Evolutionary conservation across 306 rosid genomes (phyloP).

Genomic region (Fragaria vesca): DNA sequence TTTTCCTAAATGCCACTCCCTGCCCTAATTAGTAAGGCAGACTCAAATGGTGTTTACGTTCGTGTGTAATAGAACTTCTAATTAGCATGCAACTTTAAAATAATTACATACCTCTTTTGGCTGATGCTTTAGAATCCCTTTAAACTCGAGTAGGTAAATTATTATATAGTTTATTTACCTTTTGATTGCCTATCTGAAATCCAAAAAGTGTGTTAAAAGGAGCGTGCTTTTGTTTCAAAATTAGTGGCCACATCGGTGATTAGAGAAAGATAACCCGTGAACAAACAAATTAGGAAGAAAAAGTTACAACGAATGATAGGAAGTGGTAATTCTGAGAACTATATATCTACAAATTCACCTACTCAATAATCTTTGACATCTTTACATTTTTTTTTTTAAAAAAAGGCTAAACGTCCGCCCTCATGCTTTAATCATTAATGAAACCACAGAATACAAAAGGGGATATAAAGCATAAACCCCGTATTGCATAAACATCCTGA

Average conservation of each 20-base stretch:
- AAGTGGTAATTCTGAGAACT: too few species aligned
- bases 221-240: slow-evolving; percentile 16
- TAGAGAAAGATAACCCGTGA: background rate
- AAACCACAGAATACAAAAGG: too few species aligned
- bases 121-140: slow-evolving; percentile 27
- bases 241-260: background rate
- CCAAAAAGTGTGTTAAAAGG: slow-evolving; percentile 25
- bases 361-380: too few species aligned
- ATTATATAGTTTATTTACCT: slow-evolving; percentile 3
- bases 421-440: too few species aligned
- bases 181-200: slow-evolving; percentile 9
- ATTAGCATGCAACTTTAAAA: slow-evolving; percentile 24
- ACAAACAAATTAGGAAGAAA: too few species aligned
- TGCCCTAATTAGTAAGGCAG: slow-evolving; percentile 1
- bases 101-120: slow-evolving; percentile 8
- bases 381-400: too few species aligned
- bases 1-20: background rate
- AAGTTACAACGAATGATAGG: too few species aligned
- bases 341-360: too few species aligned
- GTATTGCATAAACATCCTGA: too few species aligned
- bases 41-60: background rate
- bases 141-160: slow-evolving; percentile 14
- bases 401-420: too few species aligned
- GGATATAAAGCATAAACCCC: too few species aligned
- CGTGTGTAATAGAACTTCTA: background rate